Evolutionary conservation across 768 basidiomycete genomes (phyloP), one percentile per base, ranked within the genome.

Genomic region (Udeniomyces megalosporus): DNA sequence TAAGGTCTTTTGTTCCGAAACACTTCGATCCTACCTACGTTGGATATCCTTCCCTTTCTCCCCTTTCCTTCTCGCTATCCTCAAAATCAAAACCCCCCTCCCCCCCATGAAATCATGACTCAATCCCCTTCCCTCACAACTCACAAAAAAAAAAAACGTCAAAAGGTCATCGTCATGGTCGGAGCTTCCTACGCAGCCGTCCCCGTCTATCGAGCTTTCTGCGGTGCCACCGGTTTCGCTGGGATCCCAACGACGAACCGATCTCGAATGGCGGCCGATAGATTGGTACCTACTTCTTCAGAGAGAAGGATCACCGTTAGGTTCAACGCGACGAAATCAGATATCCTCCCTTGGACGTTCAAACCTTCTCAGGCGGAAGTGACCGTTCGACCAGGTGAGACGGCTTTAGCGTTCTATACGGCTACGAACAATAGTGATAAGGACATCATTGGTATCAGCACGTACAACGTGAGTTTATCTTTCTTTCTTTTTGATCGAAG

Each of bases 381-480:
- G 34, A 83, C 79, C 32, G 92, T 97, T 4, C 77, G 95, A 38
- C 95, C 90, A 0, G 95, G 95, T 12, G 95, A 99, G 77, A 90
- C 91, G 2, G 88, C 87, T 63, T 75, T 99, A 64, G 95, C 95
- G 11, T 99, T 99, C 72, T 99, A 97, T 74, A 88, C 80, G 52
- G 93, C 93, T 7, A 88, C 80, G 75, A 99, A 99, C 69, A 80
- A 77, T 52, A 84, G 86, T 11, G 76, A 82, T 52, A 78, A 85
- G 67, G 95, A 97, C 71, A 81, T 99, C 58, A 92, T 99, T 69
- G 95, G 95, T 1, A 97, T 99, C 72, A 93, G 92, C 35, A 97
- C 95, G 5, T 99, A 99, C 72, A 99, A 97, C 74, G 93, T 64
- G 42, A 53, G 60, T 61, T 22, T 24, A 10, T 26, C 15, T 47